Base-by-base conservation (phyloP, 2,329 filamentous ascomycete species). In the Beauveria rudraprayagi region DNA sequence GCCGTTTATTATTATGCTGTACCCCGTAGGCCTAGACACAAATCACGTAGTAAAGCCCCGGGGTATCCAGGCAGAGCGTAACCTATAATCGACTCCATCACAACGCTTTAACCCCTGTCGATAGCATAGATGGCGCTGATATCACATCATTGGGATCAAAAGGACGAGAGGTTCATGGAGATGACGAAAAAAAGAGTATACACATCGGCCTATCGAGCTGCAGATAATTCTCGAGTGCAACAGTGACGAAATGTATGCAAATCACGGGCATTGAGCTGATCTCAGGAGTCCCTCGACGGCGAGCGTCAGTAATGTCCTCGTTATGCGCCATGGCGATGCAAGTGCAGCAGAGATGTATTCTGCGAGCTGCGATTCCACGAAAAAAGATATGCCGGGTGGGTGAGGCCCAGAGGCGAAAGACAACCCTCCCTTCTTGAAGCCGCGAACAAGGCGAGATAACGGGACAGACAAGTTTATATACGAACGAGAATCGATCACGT, bases 1-100 rank as follows among this genome's bases (percentile, higher is more conserved):
- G 1, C 76, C 75, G 1, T 75, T 76, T 30, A n/a, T n/a, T n/a
- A n/a, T n/a, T n/a, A 79, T 72, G 10, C 73, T 76, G 61, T 72
- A 75, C 1, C 73, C 73, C 73, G 43, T 72, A 76, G 2, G 71
- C 70, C 68, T 77, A 92, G 37, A 91, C 88, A 68, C 92, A 92
- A 62, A 71, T 67, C 10, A 30, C 28, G 28, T 26, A 73, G 66
- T 9, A 30, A 30, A 7, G 68, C 66, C 30, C 67, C 70, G 8
- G 70, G 71, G 60, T 73, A 74, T 26, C 72, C 70, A 11, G 70
- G 69, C 34, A 73, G 69, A 22, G 65, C 66, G 30, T 67, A 67
- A 9, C 68, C 67, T 9, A 69, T 64, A 44, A 71, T 67, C 9
- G 70, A 58, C 65, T 81, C 78, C 3, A 77, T 79, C 55, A 81